These are phyloP conservation scores for Ophiosphaerella narmari DNA, from an alignment of 2,329 filamentous ascomycete species.

Conservation along the genomic window DNA sequence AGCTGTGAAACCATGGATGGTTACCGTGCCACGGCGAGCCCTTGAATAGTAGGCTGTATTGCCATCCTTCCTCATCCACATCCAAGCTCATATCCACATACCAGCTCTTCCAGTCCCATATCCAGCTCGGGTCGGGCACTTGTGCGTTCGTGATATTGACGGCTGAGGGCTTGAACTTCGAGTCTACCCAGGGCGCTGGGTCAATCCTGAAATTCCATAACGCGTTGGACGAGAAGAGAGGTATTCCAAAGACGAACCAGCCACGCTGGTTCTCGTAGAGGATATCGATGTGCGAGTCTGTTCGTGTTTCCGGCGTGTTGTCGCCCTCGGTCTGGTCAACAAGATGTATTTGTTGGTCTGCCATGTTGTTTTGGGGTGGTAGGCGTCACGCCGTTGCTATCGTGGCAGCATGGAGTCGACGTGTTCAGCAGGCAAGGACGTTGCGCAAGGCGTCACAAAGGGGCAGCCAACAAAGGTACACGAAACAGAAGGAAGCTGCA, in stretches of 20 bases:
- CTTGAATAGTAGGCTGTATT: constrained; percentile 87
- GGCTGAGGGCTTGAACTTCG: constrained; percentile 57
- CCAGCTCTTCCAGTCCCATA: constrained; percentile 79
- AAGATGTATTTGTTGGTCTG: constrained; percentile 70
- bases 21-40: constrained; percentile 76
- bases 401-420: constrained; percentile 32
- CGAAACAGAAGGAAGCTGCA: constrained; percentile 4
- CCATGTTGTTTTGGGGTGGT: constrained; percentile 22
- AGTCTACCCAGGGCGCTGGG: constrained; percentile 83
- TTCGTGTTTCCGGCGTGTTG: constrained; percentile 29
- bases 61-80: constrained; percentile 90
- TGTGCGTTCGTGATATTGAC: constrained; percentile 84
- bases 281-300: constrained; percentile 66
- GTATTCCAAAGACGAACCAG: constrained; percentile 83
- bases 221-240: constrained; percentile 85
- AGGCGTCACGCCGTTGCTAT: constrained; percentile 33
- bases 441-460: constrained; percentile 18
- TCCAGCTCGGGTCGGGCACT: constrained; percentile 92
- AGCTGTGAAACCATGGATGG: constrained; percentile 90
- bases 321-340: constrained; percentile 59
- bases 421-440: constrained; percentile 26
- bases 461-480: constrained; percentile 15
- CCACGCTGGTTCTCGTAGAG: constrained; percentile 96
- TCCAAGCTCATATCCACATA: constrained; percentile 79
- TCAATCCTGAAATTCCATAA: constrained; percentile 76